These are phyloP conservation scores for Podila epicladia DNA, from an alignment of 192 early-diverging fungal genomes.

Conservation along the genomic window DNA sequence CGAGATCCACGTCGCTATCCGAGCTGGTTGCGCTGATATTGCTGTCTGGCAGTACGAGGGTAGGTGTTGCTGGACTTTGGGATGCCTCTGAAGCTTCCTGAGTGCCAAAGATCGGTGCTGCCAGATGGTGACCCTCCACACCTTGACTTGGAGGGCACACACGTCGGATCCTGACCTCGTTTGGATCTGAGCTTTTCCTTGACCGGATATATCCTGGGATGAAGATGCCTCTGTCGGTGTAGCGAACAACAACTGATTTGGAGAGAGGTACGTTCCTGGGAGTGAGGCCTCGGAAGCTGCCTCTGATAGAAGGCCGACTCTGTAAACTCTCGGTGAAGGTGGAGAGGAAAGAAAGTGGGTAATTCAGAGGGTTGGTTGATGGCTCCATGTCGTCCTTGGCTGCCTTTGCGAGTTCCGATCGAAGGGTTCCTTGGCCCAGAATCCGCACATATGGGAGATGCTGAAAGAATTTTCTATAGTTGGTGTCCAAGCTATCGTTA, in stretches of 20 bases:
- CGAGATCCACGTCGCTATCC: slow-evolving; percentile 12
- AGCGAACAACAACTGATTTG: slow-evolving; percentile 43
- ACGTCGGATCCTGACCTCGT: slow-evolving; percentile 25
- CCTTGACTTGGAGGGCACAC: slow-evolving; percentile 18
- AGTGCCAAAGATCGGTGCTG: background rate
- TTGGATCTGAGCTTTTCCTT: slow-evolving; percentile 8
- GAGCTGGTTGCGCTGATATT: background rate
- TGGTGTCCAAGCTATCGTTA: background rate
- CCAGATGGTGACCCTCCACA: slow-evolving; percentile 15
- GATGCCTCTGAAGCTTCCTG: background rate
- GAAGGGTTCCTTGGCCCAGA: slow-evolving; percentile 10
- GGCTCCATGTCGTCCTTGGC: slow-evolving; percentile 23
- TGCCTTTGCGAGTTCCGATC: slow-evolving; percentile 25
- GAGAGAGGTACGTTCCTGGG: slow-evolving; percentile 34
- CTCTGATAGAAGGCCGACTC: slow-evolving; percentile 46
- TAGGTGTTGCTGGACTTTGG: slow-evolving; percentile 2
- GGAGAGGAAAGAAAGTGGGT: slow-evolving; percentile 38
- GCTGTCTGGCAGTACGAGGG: slow-evolving; percentile 4
- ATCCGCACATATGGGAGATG: slow-evolving; percentile 37
- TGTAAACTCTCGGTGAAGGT: slow-evolving; percentile 47
- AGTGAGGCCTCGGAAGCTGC: slow-evolving; percentile 21
- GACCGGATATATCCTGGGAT: slow-evolving; percentile 46
- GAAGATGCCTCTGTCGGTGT: slow-evolving; percentile 40
- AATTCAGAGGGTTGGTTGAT: slow-evolving; percentile 10
- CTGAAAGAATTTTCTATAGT: slow-evolving; percentile 41